Conservation (phyloP, 2,329 filamentous ascomycete genomes). For the Emergomyces orientalis region DNA sequence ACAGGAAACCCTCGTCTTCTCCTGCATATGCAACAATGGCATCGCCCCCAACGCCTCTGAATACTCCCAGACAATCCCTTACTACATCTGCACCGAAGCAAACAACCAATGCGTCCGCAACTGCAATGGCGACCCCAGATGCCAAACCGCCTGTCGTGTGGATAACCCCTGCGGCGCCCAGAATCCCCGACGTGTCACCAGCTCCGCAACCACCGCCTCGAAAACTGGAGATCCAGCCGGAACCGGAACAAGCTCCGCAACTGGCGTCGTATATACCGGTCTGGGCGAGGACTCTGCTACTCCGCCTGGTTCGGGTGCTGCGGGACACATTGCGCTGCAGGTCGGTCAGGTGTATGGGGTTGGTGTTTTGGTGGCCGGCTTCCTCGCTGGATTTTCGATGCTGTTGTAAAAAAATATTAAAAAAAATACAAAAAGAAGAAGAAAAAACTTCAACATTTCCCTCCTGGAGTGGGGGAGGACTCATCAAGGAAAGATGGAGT, state of each 20-base stretch:
- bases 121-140: slow-evolving; percentile 42
- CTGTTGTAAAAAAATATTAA: slow-evolving; percentile 33
- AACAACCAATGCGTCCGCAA: slow-evolving; percentile 47
- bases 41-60: slow-evolving; percentile 49
- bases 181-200: slow-evolving; percentile 46
- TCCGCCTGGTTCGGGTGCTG: slow-evolving; percentile 24
- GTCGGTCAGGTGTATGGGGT: slow-evolving; percentile 50
- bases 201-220: slow-evolving; percentile 29
- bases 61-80: slow-evolving; percentile 55
- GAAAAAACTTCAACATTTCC: background rate
- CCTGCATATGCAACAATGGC: slow-evolving; percentile 48
- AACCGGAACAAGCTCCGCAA: slow-evolving; percentile 27
- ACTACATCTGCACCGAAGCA: slow-evolving; percentile 51
- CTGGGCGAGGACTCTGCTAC: slow-evolving; percentile 33
- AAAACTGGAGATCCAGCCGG: slow-evolving; percentile 16
- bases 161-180: slow-evolving; percentile 55
- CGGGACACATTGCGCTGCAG: slow-evolving; percentile 38
- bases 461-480: too few species aligned
- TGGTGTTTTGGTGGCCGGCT: slow-evolving; percentile 44
- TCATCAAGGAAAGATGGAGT: too few species aligned
- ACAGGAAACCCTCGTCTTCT: slow-evolving; percentile 43
- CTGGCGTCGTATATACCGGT: slow-evolving; percentile 37
- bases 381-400: slow-evolving; percentile 50
- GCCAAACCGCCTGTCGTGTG: slow-evolving; percentile 43
- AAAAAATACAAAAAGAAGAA: background rate